Evolutionary conservation across 2,329 filamentous ascomycete genomes (phyloP), one percentile per base, ranked within the genome.

Genomic region (Aspergillus quadricinctus): DNA sequence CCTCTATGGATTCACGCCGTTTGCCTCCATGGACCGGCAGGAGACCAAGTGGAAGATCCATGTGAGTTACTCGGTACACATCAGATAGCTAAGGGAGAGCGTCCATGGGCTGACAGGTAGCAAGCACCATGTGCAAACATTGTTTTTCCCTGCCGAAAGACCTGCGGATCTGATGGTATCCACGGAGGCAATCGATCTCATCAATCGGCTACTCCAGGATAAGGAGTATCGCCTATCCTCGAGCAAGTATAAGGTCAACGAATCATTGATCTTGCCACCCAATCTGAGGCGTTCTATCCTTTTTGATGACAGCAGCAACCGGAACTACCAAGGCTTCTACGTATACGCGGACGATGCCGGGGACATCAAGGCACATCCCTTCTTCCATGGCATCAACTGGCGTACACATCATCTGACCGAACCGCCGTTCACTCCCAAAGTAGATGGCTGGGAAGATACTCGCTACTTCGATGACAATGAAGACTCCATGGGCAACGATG

Each of bases 1-100:
- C 67, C 79, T 97, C 1, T 97, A 94, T 70, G 93, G 93, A 0
- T 88, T 88, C 59, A 97, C 93, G 0, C 93, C 93, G 0, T 97
- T 97, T 71, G 84, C 92, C 52, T 85, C 88, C 17, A 89, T 93
- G 49, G 88, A 90, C 48, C 83, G 92, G 9, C 85, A 91, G 57
- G 83, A 88, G 63, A 97, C 92, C 2, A 97, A 97, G 72, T 78
- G 86, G 59, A 93, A 90, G 61, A 96, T 97, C 60, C 70, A 94
- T 54, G 88, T 89, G 66, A 76, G 85, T 74, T 51, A 35, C 14
- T 17, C 31, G 4, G 31, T 23, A 35, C 31, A 17, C 11, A 35
- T 35, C 31, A 17, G 31, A 35, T 35, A 35, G 11, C 11, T 29
- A 37, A 14, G 3, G 2, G 4, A 37, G 37, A 23, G 2, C 29